phyloP scores from a whole-genome alignment of 768 basidiomycete genomes.

The Tephrocybe sp. region DNA sequence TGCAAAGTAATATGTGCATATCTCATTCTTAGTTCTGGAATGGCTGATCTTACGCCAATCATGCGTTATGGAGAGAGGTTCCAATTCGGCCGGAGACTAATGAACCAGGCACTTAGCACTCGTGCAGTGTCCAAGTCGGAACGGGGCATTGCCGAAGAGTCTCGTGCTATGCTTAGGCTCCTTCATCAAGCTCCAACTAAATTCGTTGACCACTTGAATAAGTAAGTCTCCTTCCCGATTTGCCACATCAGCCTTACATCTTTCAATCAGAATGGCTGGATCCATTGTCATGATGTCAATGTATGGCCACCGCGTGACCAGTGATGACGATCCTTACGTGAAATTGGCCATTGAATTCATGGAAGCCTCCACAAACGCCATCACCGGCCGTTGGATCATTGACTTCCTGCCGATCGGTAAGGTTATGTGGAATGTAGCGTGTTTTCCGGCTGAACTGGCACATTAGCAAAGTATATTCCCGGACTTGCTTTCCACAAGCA shows the following conservation, averaged over 20 bases:
- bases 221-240: slow-evolving; percentile 2
- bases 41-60: slow-evolving; percentile 20
- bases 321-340: slow-evolving; percentile 17
- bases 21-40: slow-evolving; percentile 14
- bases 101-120: slow-evolving; percentile 20
- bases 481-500: slow-evolving; percentile 13
- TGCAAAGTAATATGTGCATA: background rate
- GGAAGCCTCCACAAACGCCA: slow-evolving; percentile 18
- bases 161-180: slow-evolving; percentile 13
- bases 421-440: background rate
- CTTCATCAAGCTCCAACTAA: slow-evolving; percentile 6
- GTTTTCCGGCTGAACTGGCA: background rate
- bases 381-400: slow-evolving; percentile 18
- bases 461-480: slow-evolving; percentile 15
- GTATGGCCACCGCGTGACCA: slow-evolving; percentile 19
- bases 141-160: slow-evolving; percentile 16
- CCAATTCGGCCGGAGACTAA: slow-evolving; percentile 17
- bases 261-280: slow-evolving; percentile 15
- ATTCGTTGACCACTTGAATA: slow-evolving; percentile 17
- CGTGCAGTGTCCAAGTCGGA: slow-evolving; percentile 20
- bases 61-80: slow-evolving; percentile 19
- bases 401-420: slow-evolving; percentile 16
- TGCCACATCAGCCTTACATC: background rate
- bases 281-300: slow-evolving; percentile 21
- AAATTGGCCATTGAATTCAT: slow-evolving; percentile 19